Evolutionary conservation across 2,329 filamentous ascomycete genomes (phyloP).

Genomic region (Talaromyces sp.): DNA sequence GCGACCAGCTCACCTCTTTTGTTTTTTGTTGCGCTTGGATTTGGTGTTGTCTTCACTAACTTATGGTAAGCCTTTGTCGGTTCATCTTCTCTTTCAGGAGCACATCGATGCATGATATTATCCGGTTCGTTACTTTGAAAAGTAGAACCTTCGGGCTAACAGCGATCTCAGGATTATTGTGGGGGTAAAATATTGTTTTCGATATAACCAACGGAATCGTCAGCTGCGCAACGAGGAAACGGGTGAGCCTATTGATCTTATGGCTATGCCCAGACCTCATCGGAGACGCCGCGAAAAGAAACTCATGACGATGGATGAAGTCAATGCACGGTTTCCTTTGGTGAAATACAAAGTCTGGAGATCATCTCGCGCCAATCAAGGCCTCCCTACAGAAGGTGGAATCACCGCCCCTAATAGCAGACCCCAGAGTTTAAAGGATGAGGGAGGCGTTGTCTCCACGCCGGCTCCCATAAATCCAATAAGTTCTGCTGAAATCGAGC

Average conservation of each 20-base stretch:
- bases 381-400: slow-evolving; percentile 80
- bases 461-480: slow-evolving; percentile 25
- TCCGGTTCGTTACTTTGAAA: not conserved
- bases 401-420: slow-evolving; percentile 73
- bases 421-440: slow-evolving; percentile 71
- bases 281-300: slow-evolving; percentile 94
- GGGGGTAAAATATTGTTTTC: slow-evolving; percentile 98
- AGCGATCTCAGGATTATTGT: slow-evolving; percentile 87
- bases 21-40: slow-evolving; percentile 94
- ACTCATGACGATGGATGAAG: slow-evolving; percentile 97
- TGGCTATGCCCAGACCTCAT: slow-evolving; percentile 81
- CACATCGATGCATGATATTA: not conserved
- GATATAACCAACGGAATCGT: slow-evolving; percentile 93
- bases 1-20: slow-evolving; percentile 74
- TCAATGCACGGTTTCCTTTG: slow-evolving; percentile 95
- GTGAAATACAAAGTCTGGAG: slow-evolving; percentile 97
- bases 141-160: slow-evolving; percentile 8
- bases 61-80: slow-evolving; percentile 79
- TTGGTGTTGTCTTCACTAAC: slow-evolving; percentile 98
- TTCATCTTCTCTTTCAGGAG: too few species aligned
- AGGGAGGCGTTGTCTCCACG: slow-evolving; percentile 48
- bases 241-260: slow-evolving; percentile 84
- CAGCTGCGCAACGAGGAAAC: slow-evolving; percentile 75
- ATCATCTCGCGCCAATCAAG: slow-evolving; percentile 77
- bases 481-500: slow-evolving; percentile 24